Conservation (phyloP, 2,329 filamentous ascomycete genomes). For the Gliomastix tumulicola region DNA sequence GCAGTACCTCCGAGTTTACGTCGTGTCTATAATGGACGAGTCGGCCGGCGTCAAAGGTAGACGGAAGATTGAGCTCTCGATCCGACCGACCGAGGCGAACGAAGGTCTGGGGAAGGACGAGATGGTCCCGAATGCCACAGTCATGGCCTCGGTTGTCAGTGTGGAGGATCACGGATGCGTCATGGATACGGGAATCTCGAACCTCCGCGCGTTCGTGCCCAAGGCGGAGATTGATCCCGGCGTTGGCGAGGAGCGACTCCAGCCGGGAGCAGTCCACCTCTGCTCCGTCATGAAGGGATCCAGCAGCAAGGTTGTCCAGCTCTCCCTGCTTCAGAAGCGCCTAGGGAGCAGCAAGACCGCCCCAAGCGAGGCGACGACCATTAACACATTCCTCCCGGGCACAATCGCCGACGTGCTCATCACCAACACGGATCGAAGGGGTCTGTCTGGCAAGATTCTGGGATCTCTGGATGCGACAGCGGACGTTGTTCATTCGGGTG, state of each 20-base stretch:
- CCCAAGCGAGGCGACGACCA: slow-evolving; percentile 71
- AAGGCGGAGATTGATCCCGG: slow-evolving; percentile 68
- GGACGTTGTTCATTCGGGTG: slow-evolving; percentile 82
- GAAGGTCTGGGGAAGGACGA: slow-evolving; percentile 65
- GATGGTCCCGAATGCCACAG: slow-evolving; percentile 65
- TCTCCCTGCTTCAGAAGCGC: slow-evolving; percentile 68
- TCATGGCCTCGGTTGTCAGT: slow-evolving; percentile 84
- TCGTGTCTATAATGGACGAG: slow-evolving; percentile 71
- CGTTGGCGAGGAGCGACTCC: slow-evolving; percentile 59
- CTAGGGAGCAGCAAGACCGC: slow-evolving; percentile 60
- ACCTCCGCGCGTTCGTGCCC: slow-evolving; percentile 75
- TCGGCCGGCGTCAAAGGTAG: slow-evolving; percentile 56
- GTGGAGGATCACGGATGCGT: slow-evolving; percentile 94
- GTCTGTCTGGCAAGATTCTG: slow-evolving; percentile 86
- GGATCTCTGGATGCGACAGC: slow-evolving; percentile 87
- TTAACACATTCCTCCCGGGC: slow-evolving; percentile 86
- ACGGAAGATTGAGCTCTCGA: slow-evolving; percentile 79
- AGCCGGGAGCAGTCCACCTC: slow-evolving; percentile 78
- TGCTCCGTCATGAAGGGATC: slow-evolving; percentile 72
- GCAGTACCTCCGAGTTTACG: slow-evolving; percentile 81
- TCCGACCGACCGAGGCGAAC: slow-evolving; percentile 76
- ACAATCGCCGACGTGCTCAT: slow-evolving; percentile 83
- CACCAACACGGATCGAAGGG: slow-evolving; percentile 64
- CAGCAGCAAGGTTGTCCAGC: slow-evolving; percentile 77
- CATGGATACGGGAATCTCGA: slow-evolving; percentile 79